Evolutionary conservation across 495 filamentous ascomycete species (phyloP), one percentile per base, ranked within the genome.

Genomic region (Podospora tetraspora): DNA sequence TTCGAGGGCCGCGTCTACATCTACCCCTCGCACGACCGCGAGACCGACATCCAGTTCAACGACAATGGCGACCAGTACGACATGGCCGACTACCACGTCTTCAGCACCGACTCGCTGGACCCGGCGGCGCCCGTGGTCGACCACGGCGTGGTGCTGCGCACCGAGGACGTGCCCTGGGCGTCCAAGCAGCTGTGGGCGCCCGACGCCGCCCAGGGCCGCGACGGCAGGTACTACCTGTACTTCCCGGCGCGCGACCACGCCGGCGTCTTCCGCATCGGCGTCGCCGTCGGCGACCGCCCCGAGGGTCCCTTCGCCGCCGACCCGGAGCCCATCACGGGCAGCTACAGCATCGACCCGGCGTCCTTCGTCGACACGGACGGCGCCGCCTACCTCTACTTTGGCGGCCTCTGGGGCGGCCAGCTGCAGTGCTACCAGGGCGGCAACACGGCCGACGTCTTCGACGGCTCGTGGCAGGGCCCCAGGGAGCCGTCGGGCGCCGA

Each of bases 61-160:
- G 90, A 92, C 82, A 90, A 90, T 82, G 90, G 90, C 77, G 90
- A 91, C 80, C 90, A 92, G 77, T 92, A 91, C 77, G 90, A 89
- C 81, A 92, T 92, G 90, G 84, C 81, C 68, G 87, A 89, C 78
- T 89, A 89, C 82, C 87, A 88, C 68, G 87, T 89, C 74, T 86
- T 89, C 76, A 85, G 80, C 62, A 80, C 84, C 64, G 68, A 76
- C 1, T 73, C 79, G 6, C 79, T 86, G 13, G 83, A 83, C 69
- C 80, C 80, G 0, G 68, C 71, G n/a, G 81, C 79, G 1, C 77
- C 79, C 4, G 85, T 88, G 5, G 81, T 78, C 22, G 87, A 89
- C 79, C 87, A 89, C 79, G 86, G 86, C 73, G 79, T 86, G 25
- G 84, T 83, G 27, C 80, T 90, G 37, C 79, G 78, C 43, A 75